phyloP scores from a whole-genome alignment of 257 asterid genomes.

The Fraxinus anomala region DNA sequence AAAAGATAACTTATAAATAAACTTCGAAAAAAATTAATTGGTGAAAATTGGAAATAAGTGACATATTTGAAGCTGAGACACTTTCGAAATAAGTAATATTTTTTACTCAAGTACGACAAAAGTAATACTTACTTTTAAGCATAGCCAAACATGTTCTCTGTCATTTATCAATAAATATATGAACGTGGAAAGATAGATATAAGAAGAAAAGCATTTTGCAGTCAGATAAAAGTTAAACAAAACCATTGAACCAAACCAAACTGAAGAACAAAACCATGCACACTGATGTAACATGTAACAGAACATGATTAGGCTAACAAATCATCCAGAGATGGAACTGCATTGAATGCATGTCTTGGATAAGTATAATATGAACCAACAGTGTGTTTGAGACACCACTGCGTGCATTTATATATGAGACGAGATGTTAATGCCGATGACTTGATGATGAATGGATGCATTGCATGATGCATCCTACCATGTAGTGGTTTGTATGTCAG shows the following conservation, averaged over 20 bases:
- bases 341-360: slow-evolving; percentile 5
- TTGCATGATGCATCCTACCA: slow-evolving; percentile 25
- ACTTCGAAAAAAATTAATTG: too few relatives aligned
- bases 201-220: too few relatives aligned
- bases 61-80: background rate
- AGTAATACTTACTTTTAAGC: background rate
- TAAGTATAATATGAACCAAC: background rate
- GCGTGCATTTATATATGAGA: slow-evolving; percentile 11
- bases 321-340: slow-evolving; percentile 4
- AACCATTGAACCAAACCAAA: too few relatives aligned
- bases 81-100: background rate
- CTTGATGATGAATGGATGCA: background rate
- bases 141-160: background rate
- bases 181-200: background rate
- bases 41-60: background rate
- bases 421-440: background rate
- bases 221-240: too few relatives aligned
- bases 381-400: background rate
- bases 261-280: too few relatives aligned
- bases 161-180: background rate
- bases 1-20: background rate
- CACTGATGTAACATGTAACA: background rate
- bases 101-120: too few relatives aligned
- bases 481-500: slow-evolving; percentile 61
- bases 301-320: slow-evolving; percentile 5